Conservation (phyloP, 2,329 filamentous ascomycete genomes). For the Phoma sp. region DNA sequence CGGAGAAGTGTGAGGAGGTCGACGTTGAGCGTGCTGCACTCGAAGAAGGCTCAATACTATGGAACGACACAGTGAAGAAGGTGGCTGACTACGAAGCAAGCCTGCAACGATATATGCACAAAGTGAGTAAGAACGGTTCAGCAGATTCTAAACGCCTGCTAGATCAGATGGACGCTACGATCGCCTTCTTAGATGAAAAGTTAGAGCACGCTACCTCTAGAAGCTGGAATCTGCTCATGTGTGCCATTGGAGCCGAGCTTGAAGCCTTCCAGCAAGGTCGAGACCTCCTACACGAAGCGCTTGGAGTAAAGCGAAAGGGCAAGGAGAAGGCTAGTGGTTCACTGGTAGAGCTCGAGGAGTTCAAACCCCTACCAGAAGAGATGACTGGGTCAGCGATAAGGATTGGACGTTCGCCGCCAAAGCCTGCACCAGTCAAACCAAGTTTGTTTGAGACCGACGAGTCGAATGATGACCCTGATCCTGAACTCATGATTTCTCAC, state of each 20-base stretch:
- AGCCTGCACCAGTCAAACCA: conserved; percentile 38
- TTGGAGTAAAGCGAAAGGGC: conserved; percentile 39
- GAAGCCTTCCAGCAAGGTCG: conserved; percentile 71
- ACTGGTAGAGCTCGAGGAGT: conserved; percentile 30
- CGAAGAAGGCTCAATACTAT: conserved; percentile 71
- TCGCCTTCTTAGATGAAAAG: conserved; percentile 63
- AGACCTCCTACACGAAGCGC: conserved; percentile 59
- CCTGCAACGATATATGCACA: conserved; percentile 64
- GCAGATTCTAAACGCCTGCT: conserved; percentile 29
- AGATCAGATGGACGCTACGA: conserved; percentile 63
- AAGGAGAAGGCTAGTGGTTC: conserved; percentile 35
- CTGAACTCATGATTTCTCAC: conserved; percentile 58
- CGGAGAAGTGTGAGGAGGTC: conserved; percentile 63
- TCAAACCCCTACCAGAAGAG: conserved; percentile 31
- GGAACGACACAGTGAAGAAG: conserved; percentile 67
- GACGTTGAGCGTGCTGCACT: conserved; percentile 70
- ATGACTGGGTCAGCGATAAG: conserved; percentile 42
- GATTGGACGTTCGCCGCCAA: conserved; percentile 38
- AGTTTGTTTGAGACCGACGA: conserved; percentile 51
- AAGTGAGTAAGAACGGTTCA: conserved; percentile 23
- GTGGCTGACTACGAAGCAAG: conserved; percentile 71
- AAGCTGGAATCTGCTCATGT: conserved; percentile 77
- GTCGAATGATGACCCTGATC: conserved; percentile 56
- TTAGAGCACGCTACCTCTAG: conserved; percentile 65
- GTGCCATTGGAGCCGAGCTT: conserved; percentile 76